Percentiles rank a stretch among this genome's conserved stretches.
Evolutionary conservation across 148 eudicot genomes (phyloP).

Genomic region (Chenopodium formosanum): DNA sequence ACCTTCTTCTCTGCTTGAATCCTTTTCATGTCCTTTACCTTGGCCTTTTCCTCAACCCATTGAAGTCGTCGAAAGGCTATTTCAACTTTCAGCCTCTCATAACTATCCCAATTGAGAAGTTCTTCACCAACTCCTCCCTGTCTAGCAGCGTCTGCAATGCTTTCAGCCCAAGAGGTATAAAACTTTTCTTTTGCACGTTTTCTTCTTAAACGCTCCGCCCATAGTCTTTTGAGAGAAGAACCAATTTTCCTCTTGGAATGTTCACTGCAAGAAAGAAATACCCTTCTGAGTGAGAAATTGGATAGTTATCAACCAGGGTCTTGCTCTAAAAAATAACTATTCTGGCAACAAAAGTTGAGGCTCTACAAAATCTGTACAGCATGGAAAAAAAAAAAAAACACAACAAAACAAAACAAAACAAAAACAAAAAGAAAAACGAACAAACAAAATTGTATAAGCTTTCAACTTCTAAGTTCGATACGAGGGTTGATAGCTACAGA

Average conservation of each 20-base stretch:
- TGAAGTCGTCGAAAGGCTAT: slow-evolving; percentile 42
- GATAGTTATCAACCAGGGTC: background rate
- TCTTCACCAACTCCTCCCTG: slow-evolving; percentile 60
- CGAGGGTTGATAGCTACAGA: too few species aligned
- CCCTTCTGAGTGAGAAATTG: background rate
- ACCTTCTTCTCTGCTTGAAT: slow-evolving; percentile 39
- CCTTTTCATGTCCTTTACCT: slow-evolving; percentile 44
- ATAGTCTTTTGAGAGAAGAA: slow-evolving; percentile 55
- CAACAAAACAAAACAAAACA: too few species aligned
- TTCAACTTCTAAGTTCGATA: too few species aligned
- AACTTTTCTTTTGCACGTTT: slow-evolving; percentile 63
- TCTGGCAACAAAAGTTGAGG: background rate
- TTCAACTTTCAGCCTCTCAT: slow-evolving; percentile 53
- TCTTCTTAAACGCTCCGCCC: slow-evolving; percentile 64
- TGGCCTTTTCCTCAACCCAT: slow-evolving; percentile 44
- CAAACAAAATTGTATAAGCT: too few species aligned
- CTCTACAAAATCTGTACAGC: too few species aligned
- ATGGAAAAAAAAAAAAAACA: too few species aligned
- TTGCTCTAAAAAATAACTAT: background rate
- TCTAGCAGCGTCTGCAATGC: slow-evolving; percentile 77
- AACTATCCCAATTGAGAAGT: slow-evolving; percentile 81
- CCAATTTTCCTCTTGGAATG: slow-evolving; percentile 65
- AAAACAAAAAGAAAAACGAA: too few species aligned
- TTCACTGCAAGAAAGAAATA: slow-evolving; percentile 48
- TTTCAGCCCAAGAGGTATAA: slow-evolving; percentile 61